Percentiles rank a stretch among this genome's conserved stretches.
Evolutionary conservation across 371 early-diverging fungal genomes (phyloP).

Genomic region (Mucor racemosus): DNA sequence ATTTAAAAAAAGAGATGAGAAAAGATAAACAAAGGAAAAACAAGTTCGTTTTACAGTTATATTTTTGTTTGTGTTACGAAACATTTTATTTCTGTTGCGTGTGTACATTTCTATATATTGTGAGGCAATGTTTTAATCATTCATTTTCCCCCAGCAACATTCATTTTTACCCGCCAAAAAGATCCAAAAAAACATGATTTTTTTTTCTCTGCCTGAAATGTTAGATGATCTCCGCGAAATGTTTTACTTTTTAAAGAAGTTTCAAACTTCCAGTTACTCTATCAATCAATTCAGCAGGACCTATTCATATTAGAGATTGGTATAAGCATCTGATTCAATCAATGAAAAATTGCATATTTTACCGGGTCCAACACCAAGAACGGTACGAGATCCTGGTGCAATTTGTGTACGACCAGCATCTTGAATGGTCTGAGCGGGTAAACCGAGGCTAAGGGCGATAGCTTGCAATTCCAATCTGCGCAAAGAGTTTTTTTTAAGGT

Average conservation of each 20-base stretch:
- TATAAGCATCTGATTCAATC: not conserved
- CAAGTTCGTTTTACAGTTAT: not conserved
- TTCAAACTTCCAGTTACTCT: constrained; percentile 87
- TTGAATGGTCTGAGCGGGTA: constrained; percentile 82
- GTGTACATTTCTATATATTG: not conserved
- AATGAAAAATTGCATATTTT: constrained; percentile 7
- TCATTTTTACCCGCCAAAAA: not conserved
- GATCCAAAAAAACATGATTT: not conserved
- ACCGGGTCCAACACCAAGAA: constrained; percentile 96
- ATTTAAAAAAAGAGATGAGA: constrained; percentile 4
- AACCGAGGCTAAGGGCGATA: constrained; percentile 68
- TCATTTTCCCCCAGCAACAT: not conserved
- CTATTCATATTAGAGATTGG: constrained; percentile 30
- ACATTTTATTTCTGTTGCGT: constrained; percentile 1
- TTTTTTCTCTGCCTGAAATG: not conserved
- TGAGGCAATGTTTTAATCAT: not conserved
- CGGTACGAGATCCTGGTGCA: constrained; percentile 93
- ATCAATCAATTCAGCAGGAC: constrained; percentile 78
- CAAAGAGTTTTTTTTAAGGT: not conserved
- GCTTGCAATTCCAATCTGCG: constrained; percentile 74
- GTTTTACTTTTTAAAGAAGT: constrained; percentile 59
- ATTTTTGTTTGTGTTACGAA: constrained; percentile 11
- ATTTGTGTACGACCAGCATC: constrained; percentile 99
- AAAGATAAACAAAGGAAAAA: constrained; percentile 5
- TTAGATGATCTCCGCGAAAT: not conserved